A percentile compares a stretch with the other conserved stretches of the same genome.
Evolutionary conservation across 768 basidiomycete genomes (phyloP).

Genomic region (Boletus edulis): DNA sequence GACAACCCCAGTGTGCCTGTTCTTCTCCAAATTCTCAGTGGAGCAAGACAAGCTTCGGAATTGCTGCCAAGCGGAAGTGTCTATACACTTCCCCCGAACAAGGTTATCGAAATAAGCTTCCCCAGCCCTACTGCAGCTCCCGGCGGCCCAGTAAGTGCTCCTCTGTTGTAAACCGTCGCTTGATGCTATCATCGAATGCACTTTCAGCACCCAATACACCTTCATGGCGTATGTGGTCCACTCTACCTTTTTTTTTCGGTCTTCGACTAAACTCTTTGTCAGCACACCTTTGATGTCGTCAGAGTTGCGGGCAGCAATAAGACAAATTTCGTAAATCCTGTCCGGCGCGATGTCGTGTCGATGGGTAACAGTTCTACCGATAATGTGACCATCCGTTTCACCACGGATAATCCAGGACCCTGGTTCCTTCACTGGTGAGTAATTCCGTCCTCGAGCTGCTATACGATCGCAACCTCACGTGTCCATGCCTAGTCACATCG

Average conservation of each 20-base stretch:
- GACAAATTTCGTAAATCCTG: slow-evolving; percentile 36
- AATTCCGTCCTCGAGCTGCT: no score
- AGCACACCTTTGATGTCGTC: slow-evolving; percentile 37
- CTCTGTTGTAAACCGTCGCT: not conserved
- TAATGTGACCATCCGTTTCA: slow-evolving; percentile 56
- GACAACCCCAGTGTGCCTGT: slow-evolving; percentile 40
- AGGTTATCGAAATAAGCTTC: slow-evolving; percentile 46
- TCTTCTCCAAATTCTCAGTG: slow-evolving; percentile 37
- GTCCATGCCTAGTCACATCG: slow-evolving; percentile 12
- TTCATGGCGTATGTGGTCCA: slow-evolving; percentile 35
- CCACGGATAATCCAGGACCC: slow-evolving; percentile 63
- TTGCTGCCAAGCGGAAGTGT: slow-evolving; percentile 49
- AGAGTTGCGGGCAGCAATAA: slow-evolving; percentile 24
- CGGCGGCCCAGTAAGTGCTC: slow-evolving; percentile 29
- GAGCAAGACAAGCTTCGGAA: slow-evolving; percentile 40
- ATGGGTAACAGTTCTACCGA: slow-evolving; percentile 29
- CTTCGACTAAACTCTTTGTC: not conserved
- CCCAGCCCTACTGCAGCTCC: slow-evolving; percentile 28
- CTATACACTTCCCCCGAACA: slow-evolving; percentile 43
- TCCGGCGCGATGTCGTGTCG: slow-evolving; percentile 32
- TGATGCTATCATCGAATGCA: not conserved
- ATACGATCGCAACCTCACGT: not conserved
- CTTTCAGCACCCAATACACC: slow-evolving; percentile 36
- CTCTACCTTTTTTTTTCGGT: not conserved
- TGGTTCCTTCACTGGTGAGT: slow-evolving; percentile 30